Evolutionary conservation across 2,329 filamentous ascomycete genomes (phyloP), one percentile per base, ranked within the genome.

Genomic region (Tothia fuscella): DNA sequence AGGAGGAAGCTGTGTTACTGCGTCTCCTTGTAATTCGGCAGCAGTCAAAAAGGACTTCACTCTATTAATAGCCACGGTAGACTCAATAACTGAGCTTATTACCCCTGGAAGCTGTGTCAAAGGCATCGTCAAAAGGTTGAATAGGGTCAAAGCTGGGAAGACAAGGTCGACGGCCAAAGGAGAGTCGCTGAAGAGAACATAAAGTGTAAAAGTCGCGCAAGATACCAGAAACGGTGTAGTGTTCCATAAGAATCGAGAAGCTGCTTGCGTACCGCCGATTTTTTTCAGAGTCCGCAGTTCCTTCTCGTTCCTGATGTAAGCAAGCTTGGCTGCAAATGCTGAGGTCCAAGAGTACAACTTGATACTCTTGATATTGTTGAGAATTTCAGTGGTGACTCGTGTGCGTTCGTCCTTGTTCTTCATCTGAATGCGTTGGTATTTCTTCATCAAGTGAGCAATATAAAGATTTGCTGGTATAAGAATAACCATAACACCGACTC

Each of bases 281-380:
- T 42, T 42, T 10, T 31, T 19, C 3, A 42, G 39, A 17, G 31
- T 42, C 16, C 29, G 33, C 14, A 42, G 30, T 31, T 42, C 39
- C 19, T 34, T 33, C 6, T 40, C 38, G 17, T 42, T 42, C 29
- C 39, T 21, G 17, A 42, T 35, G 19, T 42, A 14, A 28, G 39
- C 22, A 17, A 42, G 31, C 19, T 35, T 33, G 29, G 22, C 39
- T 17, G 39, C 39, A 31, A 42, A 42, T 17, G 39, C 39, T 36
- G 29, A 28, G 30, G 39, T 35, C 39, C 39, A 42, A 4, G 39
- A 42, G 30, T 42, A 42, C 16, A 42, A 16, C 14, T 42, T 42
- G 39, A 42, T 42, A 20, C 39, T 42, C 39, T 42, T 42, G 29
- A 42, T 42, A 31, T 42, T 42, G 13, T 42, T 33, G 9, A 42